These are phyloP conservation scores for Paramecium tetraurelia DNA, from an alignment of 73 alveolate genomes.

Conservation along the genomic window DNA sequence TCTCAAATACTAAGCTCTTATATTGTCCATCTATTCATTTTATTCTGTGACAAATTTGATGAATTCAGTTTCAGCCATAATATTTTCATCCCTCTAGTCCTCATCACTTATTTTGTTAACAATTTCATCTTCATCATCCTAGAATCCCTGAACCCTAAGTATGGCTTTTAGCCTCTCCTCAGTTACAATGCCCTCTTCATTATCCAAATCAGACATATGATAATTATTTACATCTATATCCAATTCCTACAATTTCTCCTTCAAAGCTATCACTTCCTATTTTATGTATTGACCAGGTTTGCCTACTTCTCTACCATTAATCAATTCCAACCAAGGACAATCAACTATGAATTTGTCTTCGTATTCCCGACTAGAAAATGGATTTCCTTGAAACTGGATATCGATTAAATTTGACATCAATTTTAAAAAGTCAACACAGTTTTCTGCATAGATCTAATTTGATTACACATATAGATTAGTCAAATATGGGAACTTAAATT, in stretches of 20 bases:
- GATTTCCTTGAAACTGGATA: not conserved
- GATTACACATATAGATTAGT: not conserved
- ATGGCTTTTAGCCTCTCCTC: constrained; percentile 34
- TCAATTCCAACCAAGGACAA: constrained; percentile 42
- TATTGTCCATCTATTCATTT: constrained; percentile 11
- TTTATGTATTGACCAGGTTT: not conserved
- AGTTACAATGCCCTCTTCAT: not conserved
- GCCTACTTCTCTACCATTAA: constrained; percentile 11
- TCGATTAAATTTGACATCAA: not conserved
- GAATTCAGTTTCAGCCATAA: not conserved
- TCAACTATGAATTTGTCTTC: constrained; percentile 2
- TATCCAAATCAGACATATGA: not conserved
- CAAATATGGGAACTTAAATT: constrained; percentile 15
- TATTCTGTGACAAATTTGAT: not conserved
- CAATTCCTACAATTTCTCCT: not conserved
- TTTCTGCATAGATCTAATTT: not conserved
- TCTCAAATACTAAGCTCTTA: not conserved
- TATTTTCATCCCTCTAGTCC: not conserved
- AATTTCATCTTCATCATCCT: not conserved
- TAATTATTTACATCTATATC: constrained; percentile 6
- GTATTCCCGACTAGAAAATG: not conserved
- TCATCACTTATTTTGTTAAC: not conserved
- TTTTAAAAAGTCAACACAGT: not conserved
- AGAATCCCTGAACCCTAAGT: not conserved
- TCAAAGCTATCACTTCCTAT: not conserved